Evolutionary conservation across 2,329 filamentous ascomycete genomes (phyloP), one percentile per base, ranked within the genome.

Genomic region (Talaromyces rugulosus): DNA sequence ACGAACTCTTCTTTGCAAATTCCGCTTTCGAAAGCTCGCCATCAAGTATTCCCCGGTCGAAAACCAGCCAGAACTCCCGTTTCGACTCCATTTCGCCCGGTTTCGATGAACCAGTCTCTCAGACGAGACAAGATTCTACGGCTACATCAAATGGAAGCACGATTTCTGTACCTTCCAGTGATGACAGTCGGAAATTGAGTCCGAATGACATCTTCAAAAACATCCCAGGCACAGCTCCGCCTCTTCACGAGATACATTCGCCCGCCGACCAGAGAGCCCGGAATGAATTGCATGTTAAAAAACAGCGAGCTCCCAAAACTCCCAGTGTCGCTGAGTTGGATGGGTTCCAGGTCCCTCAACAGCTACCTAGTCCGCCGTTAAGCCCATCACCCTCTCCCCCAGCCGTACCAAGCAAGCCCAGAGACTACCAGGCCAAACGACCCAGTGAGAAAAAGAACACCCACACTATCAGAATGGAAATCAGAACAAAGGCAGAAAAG

Each of bases 241-340:
- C 40, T 11, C 56, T 59, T 42, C 44, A 60, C 23, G 61, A 58
- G 31, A 47, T 61, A 23, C 50, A 56, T 44, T 58, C 63, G 1
- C 57, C 60, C 14, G 53, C 33, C 16, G 27, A 52, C 51, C 54
- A 36, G 11, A 60, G 61, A 52, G 47, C 60, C 47, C 59, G 50
- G 47, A 67, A 61, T 55, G 27, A 33, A 18, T 31, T 30, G 16
- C 30, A 23, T 23, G 42, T 30, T n/a, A 61, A 59, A 33, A 58
- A 62, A n/a, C 51, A 59, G 30, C 65, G 60, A 57, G 63, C 69
- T 1, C 54, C 69, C 27, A 66, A 63, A 58, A 65, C 70, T 7
- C 52, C 69, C 5, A 72, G 72, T 61, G 71, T 75, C 18, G 74
- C 74, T 4, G 74, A 76, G 57, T 60, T 76, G 33, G 74, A 76